Base-by-base conservation (phyloP, 2,329 filamentous ascomycete species). In the Alternaria sp. region DNA sequence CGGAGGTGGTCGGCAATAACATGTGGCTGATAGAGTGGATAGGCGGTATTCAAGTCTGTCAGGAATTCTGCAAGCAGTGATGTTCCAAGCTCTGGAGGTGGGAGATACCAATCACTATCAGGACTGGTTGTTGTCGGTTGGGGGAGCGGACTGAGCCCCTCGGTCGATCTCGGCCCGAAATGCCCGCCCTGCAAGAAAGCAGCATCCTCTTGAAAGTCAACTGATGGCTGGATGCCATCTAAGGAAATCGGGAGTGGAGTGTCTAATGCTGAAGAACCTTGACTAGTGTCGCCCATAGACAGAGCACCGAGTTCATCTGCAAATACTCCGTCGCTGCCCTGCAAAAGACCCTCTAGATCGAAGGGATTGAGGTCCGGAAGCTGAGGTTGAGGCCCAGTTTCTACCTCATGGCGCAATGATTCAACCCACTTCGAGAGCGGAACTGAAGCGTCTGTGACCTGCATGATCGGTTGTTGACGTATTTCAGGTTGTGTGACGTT, bases 11-110 rank as follows among this genome's bases (percentile, higher is more conserved):
- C 58, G 3, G 64, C 67, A 16, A 74, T 65, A 7, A 59, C 58
- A 27, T 68, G 62, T 4, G 67, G 69, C 9, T 64, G 62, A 45
- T 67, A 75, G 3, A 75, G 60, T 16, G 70, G 66, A 20, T 51
- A 66, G 0, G 68, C 69, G 3, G 68, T 69, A 36, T 75, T 75
- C 49, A 71, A 66, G 52, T 75, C 69, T 3, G 69, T 66, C 6
- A 74, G 57, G 28, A 62, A 74, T 27, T 75, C 71, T 2, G 60
- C 58, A 4, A 73, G 66, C 20, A 75, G 45, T 14, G 67, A 63
- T 3, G 67, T 68, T 8, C 68, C 72, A 5, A 74, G 57, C 20
- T 71, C 66, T 2, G 69, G 71, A 5, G 62, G 50, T n/a, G 72
- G 69, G 2, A 74, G 64, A 41, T 66, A 71, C 12, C 55, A 57